Evolutionary conservation across 352 stramenopile genomes (phyloP), one percentile per base, ranked within the genome.

Genomic region (Globisporangium orthogonon): DNA sequence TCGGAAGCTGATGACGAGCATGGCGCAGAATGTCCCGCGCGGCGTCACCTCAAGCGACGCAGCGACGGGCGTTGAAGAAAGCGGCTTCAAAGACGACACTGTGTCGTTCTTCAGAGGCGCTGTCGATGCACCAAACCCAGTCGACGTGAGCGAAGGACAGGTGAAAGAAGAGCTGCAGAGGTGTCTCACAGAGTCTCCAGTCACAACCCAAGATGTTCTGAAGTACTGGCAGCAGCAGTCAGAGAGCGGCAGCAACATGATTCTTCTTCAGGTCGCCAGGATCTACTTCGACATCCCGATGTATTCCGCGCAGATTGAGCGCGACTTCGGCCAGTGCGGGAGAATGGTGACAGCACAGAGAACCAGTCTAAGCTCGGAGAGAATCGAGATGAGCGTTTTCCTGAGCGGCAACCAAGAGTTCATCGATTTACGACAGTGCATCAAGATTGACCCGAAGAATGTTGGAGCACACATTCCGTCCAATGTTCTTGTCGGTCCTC

Each of bases 221-320:
- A 45, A 45, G 40, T 45, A 18, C 10, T 45, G 40, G 40, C 10
- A 45, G 10, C 7, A 45, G 40, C 40, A 45, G 7, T 6, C 10
- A 7, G 47, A 52, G 47, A 31, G 23, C 11, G 18, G 47, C 28
- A 37, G 39, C 13, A 39, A 52, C 0, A 6, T 1, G 14, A 37
- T 60, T 6, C 46, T 64, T 3, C 58, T 44, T 0, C 44, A 39
- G 5, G 58, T 64, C 7, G 51, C 58, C 23, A 54, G 55, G 28
- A 31, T 33, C 9, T 17, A 59, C 9, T 64, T 55, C 28, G 44
- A 30, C 1, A 45, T 59, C 40, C 51, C 58, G 0, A 52, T 52
- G 23, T 60, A 51, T 4, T 55, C 58, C 4, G 58, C 33, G 4
- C 58, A 60, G 40, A 40, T 64, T 9, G 58, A 64, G 52, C 52